These are phyloP conservation scores for Diaporthe sp. DNA, from an alignment of 2,329 filamentous ascomycete genomes.

Conservation along the genomic window DNA sequence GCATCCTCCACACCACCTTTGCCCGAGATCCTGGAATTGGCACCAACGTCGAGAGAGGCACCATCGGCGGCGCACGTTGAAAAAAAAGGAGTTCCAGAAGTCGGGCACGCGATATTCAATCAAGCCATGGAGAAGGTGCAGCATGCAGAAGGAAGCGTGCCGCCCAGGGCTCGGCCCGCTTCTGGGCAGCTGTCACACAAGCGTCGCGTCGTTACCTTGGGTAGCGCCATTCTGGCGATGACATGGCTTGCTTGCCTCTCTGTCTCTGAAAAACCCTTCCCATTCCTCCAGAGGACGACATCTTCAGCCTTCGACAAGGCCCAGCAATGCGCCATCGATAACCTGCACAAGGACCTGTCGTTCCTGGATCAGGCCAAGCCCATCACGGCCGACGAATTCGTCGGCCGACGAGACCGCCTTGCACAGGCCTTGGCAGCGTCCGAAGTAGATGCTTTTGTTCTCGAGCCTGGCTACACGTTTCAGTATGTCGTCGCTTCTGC, in stretches of 20 bases:
- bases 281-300: neutral
- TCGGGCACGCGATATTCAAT: neutral
- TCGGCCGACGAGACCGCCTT: slow-evolving; percentile 68
- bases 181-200: neutral
- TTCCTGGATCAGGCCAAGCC: slow-evolving; percentile 65
- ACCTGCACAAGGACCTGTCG: slow-evolving; percentile 61
- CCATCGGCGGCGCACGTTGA: neutral
- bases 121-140: slow-evolving; percentile 34
- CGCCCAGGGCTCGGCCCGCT: neutral
- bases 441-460: slow-evolving; percentile 69
- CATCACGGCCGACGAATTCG: slow-evolving; percentile 65
- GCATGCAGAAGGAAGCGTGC: neutral
- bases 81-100: neutral
- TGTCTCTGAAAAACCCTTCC: neutral
- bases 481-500: slow-evolving; percentile 53
- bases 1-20: slow-evolving; percentile 1
- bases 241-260: slow-evolving; percentile 10
- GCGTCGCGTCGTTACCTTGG: slow-evolving; percentile 1
- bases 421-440: slow-evolving; percentile 67
- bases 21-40: neutral
- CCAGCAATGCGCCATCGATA: slow-evolving; percentile 69
- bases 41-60: neutral
- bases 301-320: slow-evolving; percentile 73
- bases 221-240: neutral
- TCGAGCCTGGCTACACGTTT: slow-evolving; percentile 76